Evolutionary conservation across 2,329 filamentous ascomycete genomes (phyloP).

Genomic region (Chrysoporthe austroafricana): DNA sequence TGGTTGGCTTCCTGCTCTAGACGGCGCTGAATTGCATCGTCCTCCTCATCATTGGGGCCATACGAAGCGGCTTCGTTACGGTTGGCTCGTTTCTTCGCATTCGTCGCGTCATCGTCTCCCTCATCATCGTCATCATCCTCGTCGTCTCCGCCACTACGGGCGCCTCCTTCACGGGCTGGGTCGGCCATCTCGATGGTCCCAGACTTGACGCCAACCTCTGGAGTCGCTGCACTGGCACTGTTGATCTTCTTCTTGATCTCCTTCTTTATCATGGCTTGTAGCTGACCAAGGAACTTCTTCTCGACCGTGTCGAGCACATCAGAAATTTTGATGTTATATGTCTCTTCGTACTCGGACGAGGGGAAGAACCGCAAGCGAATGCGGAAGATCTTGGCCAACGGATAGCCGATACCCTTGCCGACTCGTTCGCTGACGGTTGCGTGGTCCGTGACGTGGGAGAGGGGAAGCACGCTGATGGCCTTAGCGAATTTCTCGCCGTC

Average conservation of each 20-base stretch:
- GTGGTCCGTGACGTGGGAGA: slow-evolving; percentile 83
- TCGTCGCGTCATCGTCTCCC: slow-evolving; percentile 78
- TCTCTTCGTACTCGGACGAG: slow-evolving; percentile 77
- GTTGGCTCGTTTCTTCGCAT: slow-evolving; percentile 75
- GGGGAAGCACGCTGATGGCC: slow-evolving; percentile 82
- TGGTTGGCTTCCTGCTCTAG: slow-evolving; percentile 58
- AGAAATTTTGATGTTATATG: slow-evolving; percentile 78
- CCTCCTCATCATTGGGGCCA: slow-evolving; percentile 90
- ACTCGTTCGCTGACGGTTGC: slow-evolving; percentile 80
- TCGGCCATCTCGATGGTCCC: slow-evolving; percentile 57
- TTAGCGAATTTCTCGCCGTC: slow-evolving; percentile 85
- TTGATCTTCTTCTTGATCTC: slow-evolving; percentile 83
- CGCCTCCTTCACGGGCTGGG: slow-evolving; percentile 40
- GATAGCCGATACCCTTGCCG: slow-evolving; percentile 68
- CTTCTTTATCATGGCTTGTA: slow-evolving; percentile 71
- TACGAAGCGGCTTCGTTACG: slow-evolving; percentile 84
- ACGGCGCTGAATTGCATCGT: slow-evolving; percentile 71
- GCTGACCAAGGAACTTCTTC: slow-evolving; percentile 72
- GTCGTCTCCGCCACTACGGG: slow-evolving; percentile 44
- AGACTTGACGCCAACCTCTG: slow-evolving; percentile 66
- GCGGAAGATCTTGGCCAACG: slow-evolving; percentile 82
- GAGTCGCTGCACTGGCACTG: slow-evolving; percentile 69
- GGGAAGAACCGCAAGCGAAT: slow-evolving; percentile 85
- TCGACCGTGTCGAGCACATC: slow-evolving; percentile 85
- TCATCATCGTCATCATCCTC: slow-evolving; percentile 72